These are phyloP conservation scores for Fusarium metavorans DNA, from an alignment of 2,329 filamentous ascomycete genomes.

Conservation along the genomic window DNA sequence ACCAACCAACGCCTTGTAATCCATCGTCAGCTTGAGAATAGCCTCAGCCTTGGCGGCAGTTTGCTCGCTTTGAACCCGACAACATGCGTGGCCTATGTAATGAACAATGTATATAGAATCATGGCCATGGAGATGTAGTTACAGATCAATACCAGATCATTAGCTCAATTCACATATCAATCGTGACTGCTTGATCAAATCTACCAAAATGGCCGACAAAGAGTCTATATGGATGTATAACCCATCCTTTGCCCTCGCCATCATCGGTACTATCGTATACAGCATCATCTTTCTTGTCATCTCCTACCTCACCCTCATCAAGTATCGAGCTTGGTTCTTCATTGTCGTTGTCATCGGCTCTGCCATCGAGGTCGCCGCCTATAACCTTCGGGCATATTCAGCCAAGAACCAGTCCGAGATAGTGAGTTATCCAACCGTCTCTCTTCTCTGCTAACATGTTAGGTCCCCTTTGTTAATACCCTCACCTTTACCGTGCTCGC, in stretches of 20 bases:
- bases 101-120: constrained; percentile 10
- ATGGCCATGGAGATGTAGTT: neutral
- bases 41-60: constrained; percentile 6
- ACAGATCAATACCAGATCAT: neutral
- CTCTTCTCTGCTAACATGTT: neutral
- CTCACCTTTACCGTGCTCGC: constrained; percentile 60
- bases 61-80: constrained; percentile 34
- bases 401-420: constrained; percentile 50
- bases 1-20: constrained; percentile 19
- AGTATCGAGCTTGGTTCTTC: constrained; percentile 58
- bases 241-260: constrained; percentile 56
- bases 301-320: constrained; percentile 55
- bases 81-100: constrained; percentile 15
- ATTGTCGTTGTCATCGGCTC: constrained; percentile 56
- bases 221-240: constrained; percentile 57
- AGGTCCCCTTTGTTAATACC: constrained; percentile 54
- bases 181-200: neutral
- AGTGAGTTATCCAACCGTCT: constrained; percentile 35
- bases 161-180: neutral
- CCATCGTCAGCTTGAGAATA: neutral
- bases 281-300: constrained; percentile 52
- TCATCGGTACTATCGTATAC: constrained; percentile 57
- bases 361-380: constrained; percentile 56
- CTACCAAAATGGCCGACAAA: constrained; percentile 40
- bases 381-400: constrained; percentile 53